A percentile compares a stretch with the other conserved stretches of the same genome.
Evolutionary conservation across 352 stramenopile species (phyloP).

Genomic region (Phytopythium chamaehyphon): DNA sequence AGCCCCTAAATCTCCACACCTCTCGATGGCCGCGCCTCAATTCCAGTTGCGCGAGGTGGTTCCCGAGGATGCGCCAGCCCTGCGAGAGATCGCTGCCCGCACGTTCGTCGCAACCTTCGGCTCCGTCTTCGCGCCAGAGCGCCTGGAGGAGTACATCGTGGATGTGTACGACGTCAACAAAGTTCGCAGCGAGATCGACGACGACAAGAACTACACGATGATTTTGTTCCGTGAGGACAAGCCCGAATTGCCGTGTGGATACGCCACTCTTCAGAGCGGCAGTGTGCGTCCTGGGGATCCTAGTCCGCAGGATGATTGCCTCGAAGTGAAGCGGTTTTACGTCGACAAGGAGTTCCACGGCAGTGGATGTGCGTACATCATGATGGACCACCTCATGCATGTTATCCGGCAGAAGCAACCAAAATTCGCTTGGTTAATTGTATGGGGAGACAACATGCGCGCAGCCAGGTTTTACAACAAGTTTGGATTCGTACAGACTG

Average conservation of each 20-base stretch:
- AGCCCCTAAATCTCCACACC: too few species aligned
- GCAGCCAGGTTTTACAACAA: conserved; percentile 27
- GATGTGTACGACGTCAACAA: background rate
- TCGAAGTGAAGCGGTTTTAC: conserved; percentile 27
- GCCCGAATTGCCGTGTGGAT: background rate
- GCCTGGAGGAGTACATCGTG: background rate
- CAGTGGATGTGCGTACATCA: conserved; percentile 13
- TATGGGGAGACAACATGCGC: conserved; percentile 24
- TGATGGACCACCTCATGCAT: conserved; percentile 22
- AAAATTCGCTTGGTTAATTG: conserved; percentile 17
- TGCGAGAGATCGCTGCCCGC: background rate
- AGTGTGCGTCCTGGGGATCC: background rate
- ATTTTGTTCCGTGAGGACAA: background rate
- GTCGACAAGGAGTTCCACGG: conserved; percentile 22
- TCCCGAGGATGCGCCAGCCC: background rate
- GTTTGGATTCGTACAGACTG: conserved; percentile 21
- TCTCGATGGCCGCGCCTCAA: background rate
- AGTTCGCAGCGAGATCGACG: background rate
- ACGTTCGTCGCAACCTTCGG: background rate
- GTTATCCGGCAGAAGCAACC: conserved; percentile 14
- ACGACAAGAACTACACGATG: background rate
- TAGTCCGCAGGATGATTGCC: conserved; percentile 4
- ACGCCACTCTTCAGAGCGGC: background rate
- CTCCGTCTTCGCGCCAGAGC: background rate
- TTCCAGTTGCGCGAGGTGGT: background rate